Percentiles rank a stretch among this genome's conserved stretches.
Conservation (phyloP, 177 flowering plant species). For the Vitis hybrid region DNA sequence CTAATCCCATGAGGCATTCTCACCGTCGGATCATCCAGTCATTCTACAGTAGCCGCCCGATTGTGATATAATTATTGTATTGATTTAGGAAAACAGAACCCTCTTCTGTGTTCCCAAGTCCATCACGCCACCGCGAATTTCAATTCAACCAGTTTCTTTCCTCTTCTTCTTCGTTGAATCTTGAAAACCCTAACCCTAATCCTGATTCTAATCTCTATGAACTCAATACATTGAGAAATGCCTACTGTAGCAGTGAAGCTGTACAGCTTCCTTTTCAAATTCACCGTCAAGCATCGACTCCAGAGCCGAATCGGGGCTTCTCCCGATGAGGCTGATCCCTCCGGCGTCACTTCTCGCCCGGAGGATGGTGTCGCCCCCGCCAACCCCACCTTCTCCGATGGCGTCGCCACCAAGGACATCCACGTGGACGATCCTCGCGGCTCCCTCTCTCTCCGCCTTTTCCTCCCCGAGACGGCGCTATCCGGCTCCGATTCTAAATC, state of each 20-base stretch:
- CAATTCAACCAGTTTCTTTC: too few species aligned
- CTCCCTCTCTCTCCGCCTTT: conserved; percentile 63
- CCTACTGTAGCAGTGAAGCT: conserved; percentile 93
- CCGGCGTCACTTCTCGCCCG: conserved; percentile 78
- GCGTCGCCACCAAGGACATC: conserved; percentile 87
- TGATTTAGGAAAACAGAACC: too few species aligned
- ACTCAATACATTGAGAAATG: conserved; percentile 37
- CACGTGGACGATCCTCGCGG: conserved; percentile 60
- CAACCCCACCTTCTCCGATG: conserved; percentile 74
- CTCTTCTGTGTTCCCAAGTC: too few species aligned
- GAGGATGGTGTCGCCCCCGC: conserved; percentile 68
- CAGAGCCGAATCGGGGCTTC: conserved; percentile 58
- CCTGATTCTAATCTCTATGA: too few species aligned
- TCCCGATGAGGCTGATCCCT: conserved; percentile 39
- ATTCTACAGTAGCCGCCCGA: too few species aligned
- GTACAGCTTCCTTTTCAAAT: conserved; percentile 95
- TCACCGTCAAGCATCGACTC: conserved; percentile 73
- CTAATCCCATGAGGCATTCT: too few species aligned
- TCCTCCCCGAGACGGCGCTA: conserved; percentile 57
- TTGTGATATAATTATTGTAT: too few species aligned
- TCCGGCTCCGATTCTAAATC: conserved; percentile 29
- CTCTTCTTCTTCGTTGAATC: too few species aligned
- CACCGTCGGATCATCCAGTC: too few species aligned
- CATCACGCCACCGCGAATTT: too few species aligned
- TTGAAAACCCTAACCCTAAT: too few species aligned